Conservation (phyloP, 73 alveolate genomes). For the Paramecium sexaurelia region DNA sequence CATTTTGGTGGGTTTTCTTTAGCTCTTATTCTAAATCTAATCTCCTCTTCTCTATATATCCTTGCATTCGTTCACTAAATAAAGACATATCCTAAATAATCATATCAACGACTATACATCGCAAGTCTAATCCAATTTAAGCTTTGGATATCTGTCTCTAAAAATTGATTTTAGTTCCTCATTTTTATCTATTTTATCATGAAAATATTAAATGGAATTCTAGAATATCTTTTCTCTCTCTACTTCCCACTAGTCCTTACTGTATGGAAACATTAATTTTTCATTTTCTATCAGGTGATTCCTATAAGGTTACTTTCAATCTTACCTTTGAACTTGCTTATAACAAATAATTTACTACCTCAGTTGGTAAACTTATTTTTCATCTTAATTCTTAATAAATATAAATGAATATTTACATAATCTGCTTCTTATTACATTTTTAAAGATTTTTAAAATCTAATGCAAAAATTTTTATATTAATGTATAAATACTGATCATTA, state of each 20-base stretch:
- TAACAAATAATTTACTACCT: slow-evolving; percentile 41
- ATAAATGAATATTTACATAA: slow-evolving; percentile 55
- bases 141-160: slow-evolving; percentile 57
- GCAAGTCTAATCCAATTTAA: slow-evolving; percentile 30
- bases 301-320: background rate
- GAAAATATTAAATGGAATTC: slow-evolving; percentile 49
- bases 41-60: slow-evolving; percentile 46
- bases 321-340: slow-evolving; percentile 56
- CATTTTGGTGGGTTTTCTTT: background rate
- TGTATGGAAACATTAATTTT: slow-evolving; percentile 50
- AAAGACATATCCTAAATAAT: background rate
- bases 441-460: slow-evolving; percentile 37
- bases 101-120: background rate
- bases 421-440: slow-evolving; percentile 56
- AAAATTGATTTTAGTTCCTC: slow-evolving; percentile 59
- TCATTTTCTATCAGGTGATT: slow-evolving; percentile 59
- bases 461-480: slow-evolving; percentile 13
- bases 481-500: background rate
- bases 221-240: slow-evolving; percentile 57
- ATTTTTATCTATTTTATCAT: slow-evolving; percentile 66
- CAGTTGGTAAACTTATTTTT: slow-evolving; percentile 57
- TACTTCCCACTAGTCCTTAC: slow-evolving; percentile 51
- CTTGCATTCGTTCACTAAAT: slow-evolving; percentile 21
- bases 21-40: slow-evolving; percentile 19
- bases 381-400: slow-evolving; percentile 41